Percentiles rank a stretch among this genome's conserved stretches.
Conservation (phyloP, 2,329 filamentous ascomycete species). For the Pseudopithomyces chartarum region DNA sequence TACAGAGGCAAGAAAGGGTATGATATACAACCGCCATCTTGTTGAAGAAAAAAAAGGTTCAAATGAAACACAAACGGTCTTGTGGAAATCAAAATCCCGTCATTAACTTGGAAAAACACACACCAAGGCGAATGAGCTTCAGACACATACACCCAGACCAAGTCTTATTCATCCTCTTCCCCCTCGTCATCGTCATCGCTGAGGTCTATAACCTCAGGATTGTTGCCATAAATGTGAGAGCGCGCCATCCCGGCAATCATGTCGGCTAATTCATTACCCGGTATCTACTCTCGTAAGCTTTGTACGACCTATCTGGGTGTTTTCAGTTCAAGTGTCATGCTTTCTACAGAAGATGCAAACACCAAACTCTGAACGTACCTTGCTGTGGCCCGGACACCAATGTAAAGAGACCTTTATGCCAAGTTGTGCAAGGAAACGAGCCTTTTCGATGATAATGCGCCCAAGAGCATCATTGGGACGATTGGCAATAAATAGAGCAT, state of each 20-base stretch:
- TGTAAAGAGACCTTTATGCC: slow-evolving; percentile 4
- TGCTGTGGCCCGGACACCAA: slow-evolving; percentile 18
- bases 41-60: too few relatives aligned
- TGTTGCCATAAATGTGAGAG: neutral
- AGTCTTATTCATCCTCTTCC: neutral
- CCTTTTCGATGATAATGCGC: slow-evolving; percentile 5
- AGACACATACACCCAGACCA: too few relatives aligned
- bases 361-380: slow-evolving; percentile 4
- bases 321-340: too few relatives aligned
- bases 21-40: too few relatives aligned
- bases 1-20: too few relatives aligned
- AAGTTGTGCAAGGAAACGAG: neutral
- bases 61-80: too few relatives aligned
- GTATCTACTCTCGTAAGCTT: slow-evolving; percentile 10
- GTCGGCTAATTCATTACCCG: slow-evolving; percentile 18
- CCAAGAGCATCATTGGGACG: neutral
- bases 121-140: too few relatives aligned
- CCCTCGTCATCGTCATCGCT: slow-evolving; percentile 11
- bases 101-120: too few relatives aligned
- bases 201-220: slow-evolving; percentile 10
- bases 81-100: too few relatives aligned
- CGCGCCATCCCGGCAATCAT: slow-evolving; percentile 3
- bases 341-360: too few relatives aligned
- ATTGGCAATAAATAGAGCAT: neutral
- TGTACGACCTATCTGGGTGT: neutral